Evolutionary conservation across 2,329 filamentous ascomycete species (phyloP), one percentile per base, ranked within the genome.

Genomic region (Paecilomyces niveus): DNA sequence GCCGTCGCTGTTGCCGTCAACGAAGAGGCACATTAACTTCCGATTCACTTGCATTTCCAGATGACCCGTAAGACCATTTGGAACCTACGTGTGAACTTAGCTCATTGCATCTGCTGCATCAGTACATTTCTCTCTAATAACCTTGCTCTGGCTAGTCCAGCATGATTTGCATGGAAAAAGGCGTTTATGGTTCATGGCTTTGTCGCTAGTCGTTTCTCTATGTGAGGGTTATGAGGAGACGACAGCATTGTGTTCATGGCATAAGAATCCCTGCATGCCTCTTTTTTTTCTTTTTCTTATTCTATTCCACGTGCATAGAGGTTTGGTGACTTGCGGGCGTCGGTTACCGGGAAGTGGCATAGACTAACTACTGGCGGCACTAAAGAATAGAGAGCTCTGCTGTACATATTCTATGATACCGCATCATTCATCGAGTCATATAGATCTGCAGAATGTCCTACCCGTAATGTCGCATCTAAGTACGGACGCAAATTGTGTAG

Each of bases 1-100:
- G 77, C 78, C 3, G 78, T 80, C 22, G 78, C 78, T 10, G 70
- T 79, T 11, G 72, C 74, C 1, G 71, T 74, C 33, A 66, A 68
- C 11, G 70, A 72, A 22, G 67, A 66, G 22, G n/a, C 21, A 9
- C 49, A 22, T 26, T 24, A 52, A 5, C 6, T 52, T 21, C 21
- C 39, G 39, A 45, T 10, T 45, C 18, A 6, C n/a, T 45, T 45
- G 39, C 39, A 45, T 45, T 45, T 45, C 21, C 26, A 29, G 9
- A 45, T 21, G 39, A 45, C 3, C n/a, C 18, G n/a, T 18, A 45
- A 45, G n/a, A 45, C n/a, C 39, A n/a, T 45, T 45, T 18, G 39
- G 39, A 18, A n/a, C 39, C 8, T 45, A 45, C 39, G 3, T 22
- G 18, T n/a, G 39, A 45, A 8, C 39, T 45, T 4, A 8, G 39